Conservation (phyloP, 176 grass and related monocot genomes). For the Saccharum spontaneum region DNA sequence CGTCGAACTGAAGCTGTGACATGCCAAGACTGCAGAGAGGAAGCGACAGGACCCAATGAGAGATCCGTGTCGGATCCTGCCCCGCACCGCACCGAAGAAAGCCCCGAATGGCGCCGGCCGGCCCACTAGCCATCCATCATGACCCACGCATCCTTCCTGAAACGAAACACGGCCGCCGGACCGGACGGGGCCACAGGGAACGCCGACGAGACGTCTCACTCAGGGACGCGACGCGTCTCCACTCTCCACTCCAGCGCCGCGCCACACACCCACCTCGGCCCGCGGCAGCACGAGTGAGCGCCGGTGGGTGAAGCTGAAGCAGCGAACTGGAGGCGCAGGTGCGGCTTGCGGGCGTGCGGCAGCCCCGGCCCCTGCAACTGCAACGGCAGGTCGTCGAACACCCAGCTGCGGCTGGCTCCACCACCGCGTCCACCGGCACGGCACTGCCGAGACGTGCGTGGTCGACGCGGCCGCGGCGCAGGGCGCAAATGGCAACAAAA, state of each 20-base stretch:
- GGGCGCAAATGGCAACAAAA: slow-evolving; percentile 33
- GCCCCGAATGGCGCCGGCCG: slow-evolving; percentile 8
- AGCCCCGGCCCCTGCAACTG: background rate
- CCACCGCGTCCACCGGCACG: background rate
- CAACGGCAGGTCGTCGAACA: too few species aligned
- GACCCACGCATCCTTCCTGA: background rate
- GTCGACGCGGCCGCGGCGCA: background rate
- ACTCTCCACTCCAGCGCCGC: too few species aligned
- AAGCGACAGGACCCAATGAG: background rate
- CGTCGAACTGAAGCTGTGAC: too few species aligned
- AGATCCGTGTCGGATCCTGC: slow-evolving; percentile 41
- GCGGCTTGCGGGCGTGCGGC: background rate
- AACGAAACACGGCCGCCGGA: background rate
- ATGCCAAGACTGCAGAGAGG: background rate
- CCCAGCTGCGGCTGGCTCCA: slow-evolving; percentile 23
- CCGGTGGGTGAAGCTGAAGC: background rate
- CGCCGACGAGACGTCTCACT: slow-evolving; percentile 34
- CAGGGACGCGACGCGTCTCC: background rate
- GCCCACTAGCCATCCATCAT: slow-evolving; percentile 18
- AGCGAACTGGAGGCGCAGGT: background rate
- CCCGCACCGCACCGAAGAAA: slow-evolving; percentile 48
- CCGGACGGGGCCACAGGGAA: background rate
- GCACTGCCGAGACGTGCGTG: too few species aligned
- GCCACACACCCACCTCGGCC: background rate
- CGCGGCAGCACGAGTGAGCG: background rate